These are phyloP conservation scores for Aureobasidium mangrovei DNA, from an alignment of 2,329 filamentous ascomycete genomes.

Conservation along the genomic window DNA sequence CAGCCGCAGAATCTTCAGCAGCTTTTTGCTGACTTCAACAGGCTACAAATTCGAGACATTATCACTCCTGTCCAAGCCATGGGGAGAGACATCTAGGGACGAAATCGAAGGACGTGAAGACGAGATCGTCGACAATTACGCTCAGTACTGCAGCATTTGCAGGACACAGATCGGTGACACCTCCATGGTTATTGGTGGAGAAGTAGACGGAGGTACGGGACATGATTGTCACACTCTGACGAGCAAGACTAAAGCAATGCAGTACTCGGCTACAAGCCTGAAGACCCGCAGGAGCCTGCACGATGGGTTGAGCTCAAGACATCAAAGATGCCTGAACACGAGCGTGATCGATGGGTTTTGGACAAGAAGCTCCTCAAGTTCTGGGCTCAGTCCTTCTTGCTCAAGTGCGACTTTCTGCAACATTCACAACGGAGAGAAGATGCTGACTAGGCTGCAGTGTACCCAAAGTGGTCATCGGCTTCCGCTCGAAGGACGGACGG, in stretches of 20 bases:
- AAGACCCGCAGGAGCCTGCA: slow-evolving; percentile 54
- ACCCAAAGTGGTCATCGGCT: slow-evolving; percentile 84
- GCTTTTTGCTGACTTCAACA: slow-evolving; percentile 27
- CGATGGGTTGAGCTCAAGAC: slow-evolving; percentile 97
- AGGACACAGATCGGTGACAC: slow-evolving; percentile 74
- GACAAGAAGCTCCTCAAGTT: slow-evolving; percentile 82
- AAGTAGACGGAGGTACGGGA: slow-evolving; percentile 74
- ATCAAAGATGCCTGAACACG: slow-evolving; percentile 42
- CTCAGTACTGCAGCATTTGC: slow-evolving; percentile 93
- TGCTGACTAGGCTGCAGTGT: slow-evolving; percentile 43
- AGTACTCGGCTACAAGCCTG: slow-evolving; percentile 80
- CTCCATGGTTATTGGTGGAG: slow-evolving; percentile 73
- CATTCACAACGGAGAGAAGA: not conserved
- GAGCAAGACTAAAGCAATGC: slow-evolving; percentile 7
- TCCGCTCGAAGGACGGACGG: slow-evolving; percentile 64
- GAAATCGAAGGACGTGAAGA: slow-evolving; percentile 69
- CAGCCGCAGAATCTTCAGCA: not conserved
- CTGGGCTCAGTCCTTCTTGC: slow-evolving; percentile 92
- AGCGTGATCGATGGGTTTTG: slow-evolving; percentile 64
- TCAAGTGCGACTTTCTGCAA: slow-evolving; percentile 40
- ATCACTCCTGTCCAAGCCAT: slow-evolving; percentile 63
- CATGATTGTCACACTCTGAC: not conserved
- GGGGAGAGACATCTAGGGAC: slow-evolving; percentile 62
- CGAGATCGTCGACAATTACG: slow-evolving; percentile 73
- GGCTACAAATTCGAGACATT: slow-evolving; percentile 96